These are phyloP conservation scores for Cyclotella atomus DNA, from an alignment of 108 stramenopile genomes.

Conservation along the genomic window DNA sequence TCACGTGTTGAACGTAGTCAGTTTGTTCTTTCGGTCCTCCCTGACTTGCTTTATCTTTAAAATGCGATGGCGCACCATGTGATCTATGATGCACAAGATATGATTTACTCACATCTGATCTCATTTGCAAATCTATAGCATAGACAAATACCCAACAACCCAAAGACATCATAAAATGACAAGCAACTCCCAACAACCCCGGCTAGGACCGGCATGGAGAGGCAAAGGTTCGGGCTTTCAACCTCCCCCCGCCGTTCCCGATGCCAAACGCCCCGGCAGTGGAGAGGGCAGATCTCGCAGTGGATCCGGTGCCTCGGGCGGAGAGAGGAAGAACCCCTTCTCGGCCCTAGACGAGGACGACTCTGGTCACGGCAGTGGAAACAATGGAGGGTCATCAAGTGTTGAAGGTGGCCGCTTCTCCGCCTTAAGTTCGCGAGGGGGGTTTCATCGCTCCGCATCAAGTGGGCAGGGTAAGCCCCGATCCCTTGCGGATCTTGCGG, in stretches of 20 bases:
- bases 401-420: constrained; percentile 9
- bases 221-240: constrained; percentile 62
- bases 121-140: too few relatives aligned
- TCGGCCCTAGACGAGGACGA: constrained; percentile 33
- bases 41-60: too few relatives aligned
- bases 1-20: too few relatives aligned
- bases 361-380: background rate
- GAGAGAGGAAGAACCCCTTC: constrained; percentile 27
- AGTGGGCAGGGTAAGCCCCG: background rate
- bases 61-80: too few relatives aligned
- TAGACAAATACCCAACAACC: too few relatives aligned
- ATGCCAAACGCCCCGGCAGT: constrained; percentile 8
- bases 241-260: constrained; percentile 75
- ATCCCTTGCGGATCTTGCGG: constrained; percentile 22
- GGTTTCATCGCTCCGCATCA: constrained; percentile 2
- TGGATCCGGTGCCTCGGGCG: background rate
- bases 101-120: too few relatives aligned
- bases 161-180: constrained; percentile 7
- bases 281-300: background rate
- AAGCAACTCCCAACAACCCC: constrained; percentile 27
- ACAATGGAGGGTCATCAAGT: background rate
- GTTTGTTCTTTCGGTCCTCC: too few relatives aligned
- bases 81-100: too few relatives aligned
- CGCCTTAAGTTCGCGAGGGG: background rate
- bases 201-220: constrained; percentile 40